Conservation (phyloP, 108 stramenopile species). For the Thalassiosira profunda region DNA sequence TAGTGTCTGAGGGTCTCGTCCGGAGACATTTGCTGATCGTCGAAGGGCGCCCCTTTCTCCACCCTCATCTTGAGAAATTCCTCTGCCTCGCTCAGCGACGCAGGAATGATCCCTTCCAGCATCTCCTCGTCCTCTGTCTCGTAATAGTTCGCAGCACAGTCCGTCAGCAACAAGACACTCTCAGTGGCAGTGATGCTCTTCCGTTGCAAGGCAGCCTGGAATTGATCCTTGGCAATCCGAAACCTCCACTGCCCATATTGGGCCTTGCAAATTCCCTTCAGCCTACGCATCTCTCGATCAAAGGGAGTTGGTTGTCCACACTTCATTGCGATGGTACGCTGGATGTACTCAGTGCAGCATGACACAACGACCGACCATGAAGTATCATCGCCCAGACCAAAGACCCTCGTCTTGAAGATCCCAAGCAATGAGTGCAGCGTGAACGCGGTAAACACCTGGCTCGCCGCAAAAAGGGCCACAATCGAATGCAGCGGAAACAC, state of each 20-base stretch:
- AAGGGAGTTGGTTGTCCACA: not conserved
- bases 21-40: not conserved
- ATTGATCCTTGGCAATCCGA: not conserved
- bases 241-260: not conserved
- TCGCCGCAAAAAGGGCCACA: not conserved
- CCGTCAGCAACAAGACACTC: not conserved
- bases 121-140: slow-evolving; percentile 5
- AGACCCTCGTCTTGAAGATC: not conserved
- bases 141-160: not conserved
- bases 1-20: not conserved
- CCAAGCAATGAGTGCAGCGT: not conserved
- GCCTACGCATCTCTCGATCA: slow-evolving; percentile 1
- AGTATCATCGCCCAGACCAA: not conserved
- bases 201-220: slow-evolving; percentile 2
- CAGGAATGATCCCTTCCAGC: not conserved
- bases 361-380: not conserved
- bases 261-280: not conserved
- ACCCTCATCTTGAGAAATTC: slow-evolving; percentile 1
- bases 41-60: not conserved
- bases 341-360: not conserved
- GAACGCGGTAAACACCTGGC: not conserved
- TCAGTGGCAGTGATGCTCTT: not conserved
- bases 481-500: not conserved
- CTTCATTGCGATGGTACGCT: not conserved
- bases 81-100: not conserved